phyloP scores from a whole-genome alignment of 352 stramenopile species.

The Phytophthora nicotianae region DNA sequence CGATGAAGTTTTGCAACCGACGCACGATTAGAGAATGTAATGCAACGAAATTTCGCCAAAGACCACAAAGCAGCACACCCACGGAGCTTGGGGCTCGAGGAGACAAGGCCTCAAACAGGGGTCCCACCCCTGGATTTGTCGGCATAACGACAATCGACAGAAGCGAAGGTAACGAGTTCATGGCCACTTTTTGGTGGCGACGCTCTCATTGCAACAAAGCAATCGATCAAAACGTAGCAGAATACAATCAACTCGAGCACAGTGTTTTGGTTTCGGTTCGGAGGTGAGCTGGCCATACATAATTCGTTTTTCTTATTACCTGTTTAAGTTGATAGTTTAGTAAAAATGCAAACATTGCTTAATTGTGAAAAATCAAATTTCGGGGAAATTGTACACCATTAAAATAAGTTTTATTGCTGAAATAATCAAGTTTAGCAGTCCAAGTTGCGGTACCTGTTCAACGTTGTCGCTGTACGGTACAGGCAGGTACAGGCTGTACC shows the following conservation, averaged over 20 bases:
- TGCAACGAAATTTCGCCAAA: no score
- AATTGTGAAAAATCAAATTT: neutral
- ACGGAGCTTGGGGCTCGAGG: neutral
- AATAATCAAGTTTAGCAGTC: neutral
- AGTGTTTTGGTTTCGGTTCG: neutral
- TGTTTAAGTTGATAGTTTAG: neutral
- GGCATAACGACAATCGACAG: neutral
- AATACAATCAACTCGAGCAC: neutral
- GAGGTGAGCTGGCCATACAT: neutral
- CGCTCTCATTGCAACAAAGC: neutral
- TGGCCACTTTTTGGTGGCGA: slow-evolving; percentile 1
- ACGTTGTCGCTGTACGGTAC: slow-evolving; percentile 7
- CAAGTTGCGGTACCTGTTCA: neutral
- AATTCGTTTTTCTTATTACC: neutral
- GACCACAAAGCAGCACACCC: neutral
- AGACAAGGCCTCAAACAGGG: neutral
- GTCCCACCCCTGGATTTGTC: neutral
- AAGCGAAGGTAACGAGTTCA: slow-evolving; percentile 9
- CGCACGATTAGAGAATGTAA: no score
- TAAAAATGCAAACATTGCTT: neutral
- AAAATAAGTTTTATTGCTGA: neutral
- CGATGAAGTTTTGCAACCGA: no score
- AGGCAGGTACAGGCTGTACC: no score
- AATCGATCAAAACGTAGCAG: neutral
- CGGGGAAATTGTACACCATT: neutral